Evolutionary conservation across 352 stramenopile species (phyloP), one percentile per base, ranked within the genome.

Genomic region (Phytopythium mirpurense): DNA sequence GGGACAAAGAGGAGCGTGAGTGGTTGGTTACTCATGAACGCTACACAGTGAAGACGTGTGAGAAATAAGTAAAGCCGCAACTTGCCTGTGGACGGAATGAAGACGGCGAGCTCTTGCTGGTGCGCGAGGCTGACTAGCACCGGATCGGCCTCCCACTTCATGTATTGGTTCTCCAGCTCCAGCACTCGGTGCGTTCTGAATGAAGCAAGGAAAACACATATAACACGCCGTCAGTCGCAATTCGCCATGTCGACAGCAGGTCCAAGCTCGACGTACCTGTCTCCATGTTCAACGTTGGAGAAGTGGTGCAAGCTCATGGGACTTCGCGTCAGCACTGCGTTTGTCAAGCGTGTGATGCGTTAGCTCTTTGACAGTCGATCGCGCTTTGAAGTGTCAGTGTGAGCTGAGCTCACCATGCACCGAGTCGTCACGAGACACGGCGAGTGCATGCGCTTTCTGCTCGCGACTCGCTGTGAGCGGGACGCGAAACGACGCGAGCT

Each of bases 291-390:
- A n/a, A 80, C 70, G 42, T 77, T 64, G 3, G 72, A 76, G 43
- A 86, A 88, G 21, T 69, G 80, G 19, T 88, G 77, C 32, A 88
- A 47, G 29, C 57, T 70, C 72, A 88, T 88, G 0, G 77, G 77
- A 24, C 53, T 58, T 4, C 51, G 64, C 10, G 77, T 86, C 27
- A 88, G 50, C 5, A 86, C 77, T 86, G n/a, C n/a, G 19, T 23
- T 3, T 19, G 10, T 3, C 11, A 23, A 40, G 19, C n/a, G 15
- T 1, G 12, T 10, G 14, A 14, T 21, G n/a, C 2, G 19, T 35
- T 7, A 51, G 32, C 16, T 18, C 15, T 27, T 9, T 12, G 27
- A n/a, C n/a, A n/a, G n/a, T n/a, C n/a, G n/a, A n/a, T n/a, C n/a
- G n/a, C n/a, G n/a, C n/a, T n/a, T n/a, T n/a, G n/a, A n/a, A n/a